phyloP scores from a whole-genome alignment of 371 early-diverging fungal species.

The Rhizopus arrhizus region DNA sequence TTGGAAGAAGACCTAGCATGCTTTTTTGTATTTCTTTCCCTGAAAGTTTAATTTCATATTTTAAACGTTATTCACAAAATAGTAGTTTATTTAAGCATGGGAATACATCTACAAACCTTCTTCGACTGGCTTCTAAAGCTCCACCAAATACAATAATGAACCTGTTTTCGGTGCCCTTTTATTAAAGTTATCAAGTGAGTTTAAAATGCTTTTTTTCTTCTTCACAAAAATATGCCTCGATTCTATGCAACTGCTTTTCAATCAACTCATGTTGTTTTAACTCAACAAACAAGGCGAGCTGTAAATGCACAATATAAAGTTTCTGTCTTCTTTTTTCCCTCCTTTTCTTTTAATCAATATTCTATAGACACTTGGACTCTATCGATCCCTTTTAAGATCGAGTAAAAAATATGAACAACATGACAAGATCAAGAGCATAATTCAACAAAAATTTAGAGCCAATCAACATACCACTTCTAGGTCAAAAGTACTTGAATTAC shows the following conservation, averaged over 20 bases:
- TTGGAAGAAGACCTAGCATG: too few species aligned
- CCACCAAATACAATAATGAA: too few species aligned
- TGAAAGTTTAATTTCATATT: too few species aligned
- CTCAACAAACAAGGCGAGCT: constrained; percentile 7
- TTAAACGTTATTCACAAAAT: too few species aligned
- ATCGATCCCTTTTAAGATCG: constrained; percentile 22
- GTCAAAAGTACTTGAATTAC: constrained; percentile 2
- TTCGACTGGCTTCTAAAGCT: too few species aligned
- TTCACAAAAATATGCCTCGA: background rate
- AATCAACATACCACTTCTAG: constrained; percentile 19
- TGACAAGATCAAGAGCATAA: background rate
- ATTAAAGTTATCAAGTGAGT: too few species aligned
- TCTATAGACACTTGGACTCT: constrained; percentile 26
- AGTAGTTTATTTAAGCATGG: too few species aligned
- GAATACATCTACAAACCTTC: too few species aligned
- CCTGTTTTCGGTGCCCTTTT: too few species aligned
- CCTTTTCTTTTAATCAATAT: background rate
- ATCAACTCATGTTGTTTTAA: background rate
- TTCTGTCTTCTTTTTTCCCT: too few species aligned
- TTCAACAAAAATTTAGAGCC: constrained; percentile 15
- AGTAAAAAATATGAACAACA: constrained; percentile 13
- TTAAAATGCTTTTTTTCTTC: too few species aligned
- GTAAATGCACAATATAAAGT: background rate
- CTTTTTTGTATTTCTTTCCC: background rate
- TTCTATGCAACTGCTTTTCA: constrained; percentile 5